Evolutionary conservation across 306 rosid genomes (phyloP).

Genomic region (Biancaea sappan): DNA sequence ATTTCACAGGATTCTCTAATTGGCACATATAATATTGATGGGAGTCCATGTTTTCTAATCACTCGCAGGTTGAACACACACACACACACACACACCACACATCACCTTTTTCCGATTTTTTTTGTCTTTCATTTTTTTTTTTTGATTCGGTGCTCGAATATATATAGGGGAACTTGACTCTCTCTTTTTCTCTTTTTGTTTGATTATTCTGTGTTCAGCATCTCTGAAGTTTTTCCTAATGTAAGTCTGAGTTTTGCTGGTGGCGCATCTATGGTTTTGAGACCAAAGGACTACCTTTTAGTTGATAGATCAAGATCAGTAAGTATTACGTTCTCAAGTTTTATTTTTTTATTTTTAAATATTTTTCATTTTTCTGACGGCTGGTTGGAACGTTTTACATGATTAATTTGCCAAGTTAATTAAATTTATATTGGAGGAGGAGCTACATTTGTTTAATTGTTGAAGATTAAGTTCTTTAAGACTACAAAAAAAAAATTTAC

Average conservation of each 20-base stretch:
- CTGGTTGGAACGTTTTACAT: no score
- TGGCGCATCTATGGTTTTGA: conserved; percentile 69
- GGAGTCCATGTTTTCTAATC: conserved; percentile 67
- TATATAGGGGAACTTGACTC: conserved; percentile 22
- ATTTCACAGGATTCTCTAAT: conserved; percentile 43
- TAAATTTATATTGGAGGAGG: no score
- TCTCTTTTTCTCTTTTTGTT: conserved; percentile 16
- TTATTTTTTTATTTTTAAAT: not conserved
- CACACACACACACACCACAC: not conserved
- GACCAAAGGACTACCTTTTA: conserved; percentile 87
- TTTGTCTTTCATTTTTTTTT: conserved; percentile 27
- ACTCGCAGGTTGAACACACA: conserved; percentile 57
- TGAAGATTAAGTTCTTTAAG: no score
- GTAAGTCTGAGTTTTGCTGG: conserved; percentile 90
- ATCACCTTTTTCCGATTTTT: not conserved
- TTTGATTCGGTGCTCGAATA: conserved; percentile 13
- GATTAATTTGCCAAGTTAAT: no score
- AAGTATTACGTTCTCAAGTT: conserved; percentile 46
- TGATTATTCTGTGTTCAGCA: conserved; percentile 42
- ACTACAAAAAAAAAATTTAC: no score
- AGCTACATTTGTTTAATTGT: no score
- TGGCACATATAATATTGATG: conserved; percentile 58
- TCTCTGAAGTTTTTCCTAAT: conserved; percentile 70
- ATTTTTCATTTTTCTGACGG: not conserved
- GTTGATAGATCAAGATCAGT: conserved; percentile 67